phyloP scores from a whole-genome alignment of 2,329 filamentous ascomycete genomes.

The Cytospora piceae region DNA sequence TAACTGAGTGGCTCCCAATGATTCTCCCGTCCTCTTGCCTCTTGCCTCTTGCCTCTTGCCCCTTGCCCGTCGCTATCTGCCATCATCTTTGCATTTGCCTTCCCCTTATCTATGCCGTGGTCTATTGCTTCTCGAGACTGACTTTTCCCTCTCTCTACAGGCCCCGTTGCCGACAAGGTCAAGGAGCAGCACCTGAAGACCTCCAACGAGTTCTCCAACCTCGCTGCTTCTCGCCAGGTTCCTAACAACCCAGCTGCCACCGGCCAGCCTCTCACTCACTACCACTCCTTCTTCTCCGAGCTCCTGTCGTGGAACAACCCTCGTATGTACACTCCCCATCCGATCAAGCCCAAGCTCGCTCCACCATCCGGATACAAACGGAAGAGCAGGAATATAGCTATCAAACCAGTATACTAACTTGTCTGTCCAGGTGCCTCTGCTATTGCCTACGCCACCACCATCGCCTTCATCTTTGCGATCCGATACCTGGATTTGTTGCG shows the following conservation, averaged over 20 bases:
- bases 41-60: not conserved
- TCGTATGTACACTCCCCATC: slow-evolving; percentile 49
- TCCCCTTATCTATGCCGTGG: slow-evolving; percentile 10
- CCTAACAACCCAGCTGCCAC: slow-evolving; percentile 59
- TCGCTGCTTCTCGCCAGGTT: slow-evolving; percentile 60
- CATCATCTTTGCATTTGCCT: not conserved
- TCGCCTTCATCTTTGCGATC: slow-evolving; percentile 63
- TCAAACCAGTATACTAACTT: slow-evolving; percentile 34
- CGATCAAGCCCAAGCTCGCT: not conserved
- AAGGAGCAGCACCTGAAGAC: slow-evolving; percentile 61
- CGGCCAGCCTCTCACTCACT: slow-evolving; percentile 68
- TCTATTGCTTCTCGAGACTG: slow-evolving; percentile 15
- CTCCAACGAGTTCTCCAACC: slow-evolving; percentile 58
- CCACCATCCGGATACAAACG: not conserved
- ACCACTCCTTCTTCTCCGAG: slow-evolving; percentile 72
- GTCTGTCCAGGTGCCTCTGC: slow-evolving; percentile 59
- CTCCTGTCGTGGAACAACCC: slow-evolving; percentile 72
- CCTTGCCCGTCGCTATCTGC: slow-evolving; percentile 2
- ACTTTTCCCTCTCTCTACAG: slow-evolving; percentile 41
- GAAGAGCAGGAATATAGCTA: not conserved
- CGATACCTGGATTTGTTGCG: slow-evolving; percentile 69
- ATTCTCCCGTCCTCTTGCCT: slow-evolving; percentile 5
- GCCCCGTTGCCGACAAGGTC: slow-evolving; percentile 62
- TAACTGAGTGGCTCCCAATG: not conserved
- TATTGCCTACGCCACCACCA: slow-evolving; percentile 63